These are phyloP conservation scores for Pseudogymnoascus verrucosus DNA, from an alignment of 2,329 filamentous ascomycete species.

Conservation along the genomic window DNA sequence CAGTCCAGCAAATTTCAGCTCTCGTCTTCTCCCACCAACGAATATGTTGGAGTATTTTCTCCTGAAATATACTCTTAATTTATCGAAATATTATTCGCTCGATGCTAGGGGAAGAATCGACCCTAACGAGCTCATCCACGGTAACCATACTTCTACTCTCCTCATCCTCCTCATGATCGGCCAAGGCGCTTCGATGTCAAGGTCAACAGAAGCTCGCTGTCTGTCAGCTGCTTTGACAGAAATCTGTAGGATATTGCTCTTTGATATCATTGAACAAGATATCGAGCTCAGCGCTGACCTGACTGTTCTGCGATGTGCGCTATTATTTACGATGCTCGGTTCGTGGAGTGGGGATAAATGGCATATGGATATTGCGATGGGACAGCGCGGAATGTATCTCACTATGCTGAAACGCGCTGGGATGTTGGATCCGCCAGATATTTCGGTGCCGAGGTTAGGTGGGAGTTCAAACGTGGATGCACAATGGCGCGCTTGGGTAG, in stretches of 20 bases:
- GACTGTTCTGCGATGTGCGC: slow-evolving; percentile 54
- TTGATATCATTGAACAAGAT: slow-evolving; percentile 65
- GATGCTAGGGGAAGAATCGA: slow-evolving; percentile 53
- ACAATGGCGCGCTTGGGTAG: slow-evolving; percentile 57
- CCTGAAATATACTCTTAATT: slow-evolving; percentile 55
- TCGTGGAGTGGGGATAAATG: slow-evolving; percentile 71
- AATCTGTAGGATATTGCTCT: slow-evolving; percentile 63
- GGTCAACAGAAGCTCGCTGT: slow-evolving; percentile 55
- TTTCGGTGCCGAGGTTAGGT: slow-evolving; percentile 37
- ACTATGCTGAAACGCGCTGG: slow-evolving; percentile 65
- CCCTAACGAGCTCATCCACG: slow-evolving; percentile 58
- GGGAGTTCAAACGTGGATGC: slow-evolving; percentile 38
- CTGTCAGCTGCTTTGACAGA: slow-evolving; percentile 60
- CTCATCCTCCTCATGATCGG: slow-evolving; percentile 66
- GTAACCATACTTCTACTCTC: slow-evolving; percentile 57
- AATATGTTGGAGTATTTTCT: slow-evolving; percentile 61
- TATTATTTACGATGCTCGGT: slow-evolving; percentile 60
- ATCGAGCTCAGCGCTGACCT: slow-evolving; percentile 60
- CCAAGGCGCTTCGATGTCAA: slow-evolving; percentile 59
- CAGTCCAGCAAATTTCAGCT: slow-evolving; percentile 44
- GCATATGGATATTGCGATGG: slow-evolving; percentile 71
- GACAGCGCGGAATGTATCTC: slow-evolving; percentile 65
- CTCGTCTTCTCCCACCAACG: slow-evolving; percentile 57
- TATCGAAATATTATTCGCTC: slow-evolving; percentile 59
- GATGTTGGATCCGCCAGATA: slow-evolving; percentile 48